These are phyloP conservation scores for Calonectria crousiana DNA, from an alignment of 2,329 filamentous ascomycete genomes.

Conservation along the genomic window DNA sequence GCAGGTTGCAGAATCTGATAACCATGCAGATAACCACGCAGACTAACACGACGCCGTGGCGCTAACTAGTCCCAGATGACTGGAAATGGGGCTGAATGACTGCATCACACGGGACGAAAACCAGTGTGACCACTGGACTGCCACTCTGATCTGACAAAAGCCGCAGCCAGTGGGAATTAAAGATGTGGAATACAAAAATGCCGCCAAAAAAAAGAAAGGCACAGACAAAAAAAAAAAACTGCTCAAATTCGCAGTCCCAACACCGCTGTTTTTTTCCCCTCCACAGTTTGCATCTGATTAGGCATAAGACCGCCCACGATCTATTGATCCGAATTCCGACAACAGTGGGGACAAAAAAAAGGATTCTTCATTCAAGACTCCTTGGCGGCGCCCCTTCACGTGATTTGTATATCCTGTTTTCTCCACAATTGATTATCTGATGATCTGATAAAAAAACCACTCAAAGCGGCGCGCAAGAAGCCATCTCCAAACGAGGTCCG, in stretches of 20 bases:
- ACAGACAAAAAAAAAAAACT: neutral
- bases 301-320: neutral
- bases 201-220: neutral
- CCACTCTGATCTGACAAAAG: neutral
- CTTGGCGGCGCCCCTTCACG: neutral
- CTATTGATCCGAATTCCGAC: neutral
- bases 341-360: neutral
- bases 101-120: conserved; percentile 4
- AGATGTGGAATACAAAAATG: neutral
- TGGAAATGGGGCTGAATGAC: conserved; percentile 2
- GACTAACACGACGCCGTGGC: neutral
- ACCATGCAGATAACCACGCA: neutral
- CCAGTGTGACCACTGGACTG: neutral
- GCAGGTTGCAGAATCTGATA: neutral
- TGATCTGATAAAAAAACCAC: conserved; percentile 46
- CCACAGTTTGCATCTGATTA: neutral
- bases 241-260: neutral
- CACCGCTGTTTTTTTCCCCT: neutral
- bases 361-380: neutral
- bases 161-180: neutral
- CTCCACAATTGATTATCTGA: conserved; percentile 41
- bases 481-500: neutral
- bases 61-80: neutral
- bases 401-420: neutral
- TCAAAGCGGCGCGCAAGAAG: conserved; percentile 9